phyloP scores from a whole-genome alignment of 2,329 filamentous ascomycete species.

The Coniochaeta sp. region DNA sequence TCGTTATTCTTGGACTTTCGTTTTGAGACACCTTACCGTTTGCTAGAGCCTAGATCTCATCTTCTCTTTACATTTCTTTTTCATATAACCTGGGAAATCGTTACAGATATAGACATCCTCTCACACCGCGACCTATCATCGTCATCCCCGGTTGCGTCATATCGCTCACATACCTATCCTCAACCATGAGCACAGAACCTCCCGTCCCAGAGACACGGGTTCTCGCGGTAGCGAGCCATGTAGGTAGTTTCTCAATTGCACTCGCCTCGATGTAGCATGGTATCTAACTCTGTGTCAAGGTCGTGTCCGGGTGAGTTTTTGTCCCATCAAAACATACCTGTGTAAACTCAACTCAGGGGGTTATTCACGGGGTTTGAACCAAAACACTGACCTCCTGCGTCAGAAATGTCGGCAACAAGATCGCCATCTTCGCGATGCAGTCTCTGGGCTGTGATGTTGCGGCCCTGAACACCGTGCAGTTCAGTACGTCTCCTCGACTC shows the following conservation, averaged over 20 bases:
- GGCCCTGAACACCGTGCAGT: slow-evolving; percentile 92
- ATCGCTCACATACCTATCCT: neutral
- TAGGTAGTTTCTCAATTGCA: slow-evolving; percentile 40
- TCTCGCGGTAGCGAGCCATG: slow-evolving; percentile 90
- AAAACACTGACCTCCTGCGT: slow-evolving; percentile 7
- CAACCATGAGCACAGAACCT: slow-evolving; percentile 28
- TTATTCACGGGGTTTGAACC: slow-evolving; percentile 1
- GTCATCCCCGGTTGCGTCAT: neutral
- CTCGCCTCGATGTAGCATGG: slow-evolving; percentile 1
- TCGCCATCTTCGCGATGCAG: slow-evolving; percentile 92
- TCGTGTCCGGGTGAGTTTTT: slow-evolving; percentile 64
- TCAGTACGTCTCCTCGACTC: slow-evolving; percentile 58
- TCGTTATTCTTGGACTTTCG: neutral
- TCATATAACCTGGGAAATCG: too few relatives aligned
- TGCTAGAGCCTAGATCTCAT: neutral
- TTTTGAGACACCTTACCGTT: neutral
- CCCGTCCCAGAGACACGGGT: slow-evolving; percentile 58
- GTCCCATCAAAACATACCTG: slow-evolving; percentile 6
- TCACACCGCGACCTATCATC: neutral
- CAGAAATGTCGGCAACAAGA: slow-evolving; percentile 96
- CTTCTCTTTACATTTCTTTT: neutral
- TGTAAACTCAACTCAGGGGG: slow-evolving; percentile 1
- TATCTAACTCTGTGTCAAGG: slow-evolving; percentile 36
- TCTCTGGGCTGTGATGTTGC: slow-evolving; percentile 89
- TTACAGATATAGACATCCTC: too few relatives aligned